phyloP scores from a whole-genome alignment of 192 early-diverging fungal genomes.

The Coemansia sp. region DNA sequence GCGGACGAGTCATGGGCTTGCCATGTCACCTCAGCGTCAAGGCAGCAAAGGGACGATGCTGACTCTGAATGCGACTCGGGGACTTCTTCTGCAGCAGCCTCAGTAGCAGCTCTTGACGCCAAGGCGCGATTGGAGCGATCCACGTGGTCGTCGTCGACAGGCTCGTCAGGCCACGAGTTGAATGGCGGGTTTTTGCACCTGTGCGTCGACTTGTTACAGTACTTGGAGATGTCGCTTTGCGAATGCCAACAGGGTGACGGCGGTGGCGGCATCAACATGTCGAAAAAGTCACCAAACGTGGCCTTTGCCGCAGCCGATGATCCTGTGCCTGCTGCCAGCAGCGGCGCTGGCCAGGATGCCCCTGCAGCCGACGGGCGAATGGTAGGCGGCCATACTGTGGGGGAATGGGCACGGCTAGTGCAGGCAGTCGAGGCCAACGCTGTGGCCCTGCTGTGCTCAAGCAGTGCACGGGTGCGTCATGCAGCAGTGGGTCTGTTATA shows the following conservation, averaged over 20 bases:
- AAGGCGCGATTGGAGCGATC: slow-evolving; percentile 28
- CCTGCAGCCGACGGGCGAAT: neutral
- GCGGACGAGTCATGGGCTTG: neutral
- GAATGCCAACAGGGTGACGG: no score
- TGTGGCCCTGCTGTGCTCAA: slow-evolving; percentile 40
- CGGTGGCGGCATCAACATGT: no score
- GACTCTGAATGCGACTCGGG: slow-evolving; percentile 20
- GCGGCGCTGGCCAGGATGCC: neutral
- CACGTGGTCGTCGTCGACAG: neutral
- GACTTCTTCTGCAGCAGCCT: slow-evolving; percentile 16
- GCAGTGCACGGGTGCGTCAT: slow-evolving; percentile 29
- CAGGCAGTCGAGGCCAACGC: slow-evolving; percentile 40
- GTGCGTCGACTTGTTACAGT: slow-evolving; percentile 60
- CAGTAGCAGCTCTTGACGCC: slow-evolving; percentile 24
- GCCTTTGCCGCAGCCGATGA: neutral
- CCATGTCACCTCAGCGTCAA: slow-evolving; percentile 4
- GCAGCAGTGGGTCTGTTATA: slow-evolving; percentile 37
- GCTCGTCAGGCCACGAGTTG: slow-evolving; percentile 11
- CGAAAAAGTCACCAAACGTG: neutral
- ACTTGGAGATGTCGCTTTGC: slow-evolving; percentile 34
- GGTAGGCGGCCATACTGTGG: slow-evolving; percentile 18
- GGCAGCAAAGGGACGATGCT: neutral
- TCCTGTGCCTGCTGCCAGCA: neutral
- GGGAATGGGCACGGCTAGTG: slow-evolving; percentile 31
- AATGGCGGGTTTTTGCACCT: slow-evolving; percentile 61